A percentile compares a stretch with the other conserved stretches of the same genome.
These are phyloP conservation scores for Colletotrichum navitas DNA, from an alignment of 2,329 filamentous ascomycete genomes.

Conservation along the genomic window DNA sequence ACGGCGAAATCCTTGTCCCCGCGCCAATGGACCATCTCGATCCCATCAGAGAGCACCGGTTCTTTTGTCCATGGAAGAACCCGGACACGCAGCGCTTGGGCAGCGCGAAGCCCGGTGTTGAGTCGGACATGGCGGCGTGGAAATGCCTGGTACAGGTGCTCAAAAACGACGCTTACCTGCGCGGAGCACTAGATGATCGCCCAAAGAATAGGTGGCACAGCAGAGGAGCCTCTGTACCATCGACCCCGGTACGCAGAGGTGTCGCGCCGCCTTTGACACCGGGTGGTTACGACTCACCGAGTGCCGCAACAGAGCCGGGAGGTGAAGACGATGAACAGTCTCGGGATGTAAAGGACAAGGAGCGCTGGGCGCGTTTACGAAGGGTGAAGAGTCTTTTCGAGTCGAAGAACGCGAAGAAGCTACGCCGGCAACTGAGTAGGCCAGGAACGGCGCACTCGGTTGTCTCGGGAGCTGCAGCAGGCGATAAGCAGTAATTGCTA, in stretches of 20 bases:
- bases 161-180: conserved; percentile 69
- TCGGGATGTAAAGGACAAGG: conserved; percentile 73
- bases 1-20: conserved; percentile 65
- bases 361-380: conserved; percentile 78
- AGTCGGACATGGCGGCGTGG: conserved; percentile 64
- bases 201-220: conserved; percentile 41
- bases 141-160: conserved; percentile 66
- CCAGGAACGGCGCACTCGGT: conserved; percentile 56
- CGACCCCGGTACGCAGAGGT: conserved; percentile 36
- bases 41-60: conserved; percentile 78
- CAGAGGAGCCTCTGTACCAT: conserved; percentile 35
- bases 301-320: conserved; percentile 43
- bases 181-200: conserved; percentile 47
- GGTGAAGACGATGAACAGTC: conserved; percentile 60
- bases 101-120: conserved; percentile 50
- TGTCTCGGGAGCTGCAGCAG: conserved; percentile 42
- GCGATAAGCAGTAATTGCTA: conserved; percentile 18
- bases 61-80: conserved; percentile 87
- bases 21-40: conserved; percentile 77
- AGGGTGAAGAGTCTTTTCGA: conserved; percentile 80
- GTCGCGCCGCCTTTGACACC: conserved; percentile 36
- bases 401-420: conserved; percentile 70
- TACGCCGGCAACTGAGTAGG: conserved; percentile 57
- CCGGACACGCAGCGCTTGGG: conserved; percentile 67
- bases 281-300: conserved; percentile 41